Conservation (phyloP, 192 early-diverging fungal species). For the Piromyces finnis region DNA sequence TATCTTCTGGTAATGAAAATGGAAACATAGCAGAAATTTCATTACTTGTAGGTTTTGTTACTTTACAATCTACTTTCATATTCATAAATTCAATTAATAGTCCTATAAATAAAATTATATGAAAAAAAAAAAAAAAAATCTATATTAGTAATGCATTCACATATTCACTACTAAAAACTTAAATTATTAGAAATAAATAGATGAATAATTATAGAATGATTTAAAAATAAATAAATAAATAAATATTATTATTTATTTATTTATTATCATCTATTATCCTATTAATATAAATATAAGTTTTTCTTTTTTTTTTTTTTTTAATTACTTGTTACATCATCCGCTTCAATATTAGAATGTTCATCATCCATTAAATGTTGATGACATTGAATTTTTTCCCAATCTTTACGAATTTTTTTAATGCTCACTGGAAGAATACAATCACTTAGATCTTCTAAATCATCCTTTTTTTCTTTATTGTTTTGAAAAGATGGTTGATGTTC, state of each 20-base stretch:
- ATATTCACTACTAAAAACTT: no score
- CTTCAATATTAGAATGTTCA: neutral
- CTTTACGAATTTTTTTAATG: neutral
- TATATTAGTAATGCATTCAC: no score
- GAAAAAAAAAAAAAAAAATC: no score
- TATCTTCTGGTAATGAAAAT: constrained; percentile 5
- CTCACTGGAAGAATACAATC: neutral
- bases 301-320: no score
- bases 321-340: neutral
- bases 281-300: no score
- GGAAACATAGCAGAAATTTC: neutral
- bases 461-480: neutral
- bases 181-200: neutral
- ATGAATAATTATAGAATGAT: no score
- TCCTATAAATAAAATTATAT: no score
- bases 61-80: neutral
- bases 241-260: no score
- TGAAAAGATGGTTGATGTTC: neutral
- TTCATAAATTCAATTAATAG: neutral
- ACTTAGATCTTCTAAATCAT: neutral
- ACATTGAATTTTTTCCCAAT: neutral
- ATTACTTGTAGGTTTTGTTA: neutral
- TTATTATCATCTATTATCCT: no score
- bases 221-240: no score
- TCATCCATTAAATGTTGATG: neutral